Conservation (phyloP, 2,329 filamentous ascomycete genomes). For the Botrytis fragariae region DNA sequence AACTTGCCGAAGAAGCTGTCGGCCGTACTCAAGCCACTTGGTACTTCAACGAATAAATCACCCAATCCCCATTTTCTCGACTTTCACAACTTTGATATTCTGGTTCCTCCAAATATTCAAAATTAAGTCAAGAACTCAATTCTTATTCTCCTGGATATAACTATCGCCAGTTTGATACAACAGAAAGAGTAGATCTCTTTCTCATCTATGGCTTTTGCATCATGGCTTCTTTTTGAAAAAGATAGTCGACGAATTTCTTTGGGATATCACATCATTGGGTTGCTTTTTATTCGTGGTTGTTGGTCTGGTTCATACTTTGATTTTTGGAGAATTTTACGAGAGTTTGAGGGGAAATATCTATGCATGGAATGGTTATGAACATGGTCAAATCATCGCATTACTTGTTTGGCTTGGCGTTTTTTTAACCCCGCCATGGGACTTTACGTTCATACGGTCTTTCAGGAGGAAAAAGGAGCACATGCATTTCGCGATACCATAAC, state of each 20-base stretch:
- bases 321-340: neutral
- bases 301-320: neutral
- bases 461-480: neutral
- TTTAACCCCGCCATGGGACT: neutral
- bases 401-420: neutral
- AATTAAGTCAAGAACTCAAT: neutral
- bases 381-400: slow-evolving; percentile 6
- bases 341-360: neutral
- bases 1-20: slow-evolving; percentile 47
- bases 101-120: slow-evolving; percentile 2
- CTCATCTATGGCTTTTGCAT: slow-evolving; percentile 10
- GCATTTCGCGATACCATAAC: neutral
- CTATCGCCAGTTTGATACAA: slow-evolving; percentile 9
- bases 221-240: slow-evolving; percentile 17
- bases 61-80: neutral
- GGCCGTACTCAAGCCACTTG: slow-evolving; percentile 47
- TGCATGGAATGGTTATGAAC: slow-evolving; percentile 2
- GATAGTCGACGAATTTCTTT: slow-evolving; percentile 15
- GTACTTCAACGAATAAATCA: slow-evolving; percentile 44
- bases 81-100: slow-evolving; percentile 1
- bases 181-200: slow-evolving; percentile 9
- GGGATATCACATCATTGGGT: slow-evolving; percentile 11
- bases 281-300: neutral
- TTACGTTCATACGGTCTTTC: neutral
- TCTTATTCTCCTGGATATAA: slow-evolving; percentile 14